These are phyloP conservation scores for Solanum hybrid DNA, from an alignment of 305 asterid genomes.

Conservation along the genomic window DNA sequence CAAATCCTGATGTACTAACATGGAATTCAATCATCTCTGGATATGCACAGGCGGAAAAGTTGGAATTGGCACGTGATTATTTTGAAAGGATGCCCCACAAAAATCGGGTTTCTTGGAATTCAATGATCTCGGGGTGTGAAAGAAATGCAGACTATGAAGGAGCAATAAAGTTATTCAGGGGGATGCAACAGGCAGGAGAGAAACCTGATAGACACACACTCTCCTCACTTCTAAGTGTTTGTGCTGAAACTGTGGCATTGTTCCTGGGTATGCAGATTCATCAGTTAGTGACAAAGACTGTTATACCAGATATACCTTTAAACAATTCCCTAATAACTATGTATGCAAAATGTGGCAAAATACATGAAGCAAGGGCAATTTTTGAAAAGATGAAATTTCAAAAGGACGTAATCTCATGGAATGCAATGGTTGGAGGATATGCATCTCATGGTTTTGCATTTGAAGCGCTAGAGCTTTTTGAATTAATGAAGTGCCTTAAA, in stretches of 20 bases:
- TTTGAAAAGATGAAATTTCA: constrained; percentile 46
- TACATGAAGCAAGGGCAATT: constrained; percentile 50
- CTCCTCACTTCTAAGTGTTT: constrained; percentile 65
- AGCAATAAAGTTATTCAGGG: constrained; percentile 45
- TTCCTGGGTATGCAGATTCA: constrained; percentile 65
- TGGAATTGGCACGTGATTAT: constrained; percentile 45
- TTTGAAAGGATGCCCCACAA: constrained; percentile 57
- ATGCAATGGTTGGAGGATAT: constrained; percentile 79
- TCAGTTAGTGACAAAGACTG: constrained; percentile 48
- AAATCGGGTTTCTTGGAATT: constrained; percentile 63
- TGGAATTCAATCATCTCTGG: constrained; percentile 82
- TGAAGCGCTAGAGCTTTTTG: constrained; percentile 64
- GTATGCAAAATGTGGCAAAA: constrained; percentile 78
- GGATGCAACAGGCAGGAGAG: constrained; percentile 61
- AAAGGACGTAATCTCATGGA: constrained; percentile 81
- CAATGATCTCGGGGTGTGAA: constrained; percentile 67
- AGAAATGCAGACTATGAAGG: constrained; percentile 40
- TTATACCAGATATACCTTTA: constrained; percentile 58
- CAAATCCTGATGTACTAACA: constrained; percentile 46
- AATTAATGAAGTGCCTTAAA: constrained; percentile 46
- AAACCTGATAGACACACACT: constrained; percentile 68
- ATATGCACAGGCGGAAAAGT: constrained; percentile 41
- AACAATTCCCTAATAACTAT: constrained; percentile 78
- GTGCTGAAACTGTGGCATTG: constrained; percentile 56
- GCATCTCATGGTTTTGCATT: constrained; percentile 66